Evolutionary conservation across 176 grass and related monocot species (phyloP).

Genomic region (Oryza officinalis): DNA sequence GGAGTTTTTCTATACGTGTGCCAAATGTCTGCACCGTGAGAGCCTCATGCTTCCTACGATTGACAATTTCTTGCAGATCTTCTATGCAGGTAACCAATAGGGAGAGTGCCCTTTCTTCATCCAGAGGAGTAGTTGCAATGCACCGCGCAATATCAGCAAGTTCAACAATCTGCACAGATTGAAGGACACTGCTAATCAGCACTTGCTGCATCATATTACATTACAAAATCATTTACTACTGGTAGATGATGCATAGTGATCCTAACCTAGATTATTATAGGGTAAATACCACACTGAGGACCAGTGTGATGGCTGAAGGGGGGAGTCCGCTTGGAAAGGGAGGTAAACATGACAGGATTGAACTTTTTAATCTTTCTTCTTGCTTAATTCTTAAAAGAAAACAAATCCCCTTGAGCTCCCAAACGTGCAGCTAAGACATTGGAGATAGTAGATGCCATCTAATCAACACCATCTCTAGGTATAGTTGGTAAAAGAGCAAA

Average conservation of each 20-base stretch:
- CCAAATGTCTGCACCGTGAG: slow-evolving; percentile 99
- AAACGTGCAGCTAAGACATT: not conserved
- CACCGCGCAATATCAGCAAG: slow-evolving; percentile 99
- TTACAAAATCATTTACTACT: not conserved
- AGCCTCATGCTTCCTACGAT: slow-evolving; percentile 82
- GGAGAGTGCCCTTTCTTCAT: slow-evolving; percentile 88
- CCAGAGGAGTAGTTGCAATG: slow-evolving; percentile 78
- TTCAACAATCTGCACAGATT: slow-evolving; percentile 76
- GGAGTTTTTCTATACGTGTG: slow-evolving; percentile 96
- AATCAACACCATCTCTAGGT: not conserved
- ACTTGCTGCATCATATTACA: not conserved
- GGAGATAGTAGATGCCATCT: not conserved
- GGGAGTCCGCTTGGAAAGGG: not conserved
- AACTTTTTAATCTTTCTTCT: not conserved
- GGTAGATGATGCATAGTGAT: not conserved
- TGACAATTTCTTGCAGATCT: slow-evolving; percentile 98
- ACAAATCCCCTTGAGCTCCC: not conserved
- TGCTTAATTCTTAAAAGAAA: not conserved
- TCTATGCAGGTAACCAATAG: slow-evolving; percentile 97
- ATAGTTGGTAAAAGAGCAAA: not conserved
- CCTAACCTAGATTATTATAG: not conserved
- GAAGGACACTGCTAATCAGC: slow-evolving; percentile 1
- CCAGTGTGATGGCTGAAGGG: not conserved
- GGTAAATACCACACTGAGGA: not conserved
- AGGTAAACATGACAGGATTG: not conserved